Conservation (phyloP, 495 filamentous ascomycete genomes). For the Podospora tetraspora region DNA sequence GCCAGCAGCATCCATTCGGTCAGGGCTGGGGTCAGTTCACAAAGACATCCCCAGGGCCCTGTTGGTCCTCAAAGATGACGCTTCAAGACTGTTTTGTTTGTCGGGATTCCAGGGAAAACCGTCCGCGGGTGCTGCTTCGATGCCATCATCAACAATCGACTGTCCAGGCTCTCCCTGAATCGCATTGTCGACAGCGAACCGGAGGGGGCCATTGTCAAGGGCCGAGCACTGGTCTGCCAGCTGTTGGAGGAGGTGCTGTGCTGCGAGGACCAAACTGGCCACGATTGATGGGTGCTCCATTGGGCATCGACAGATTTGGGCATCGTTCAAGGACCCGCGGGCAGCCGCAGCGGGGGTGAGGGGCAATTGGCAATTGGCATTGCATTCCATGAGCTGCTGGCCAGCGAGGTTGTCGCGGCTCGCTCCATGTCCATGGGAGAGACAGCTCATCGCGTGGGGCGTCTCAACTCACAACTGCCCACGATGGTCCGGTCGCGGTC, state of each 20-base stretch:
- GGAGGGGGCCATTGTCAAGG: not conserved
- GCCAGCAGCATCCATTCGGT: not conserved
- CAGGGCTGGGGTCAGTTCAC: not conserved
- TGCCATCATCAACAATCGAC: not conserved
- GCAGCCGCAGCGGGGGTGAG: not conserved
- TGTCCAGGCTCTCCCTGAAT: not conserved
- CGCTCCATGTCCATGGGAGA: constrained; percentile 2
- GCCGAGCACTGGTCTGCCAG: constrained; percentile 7
- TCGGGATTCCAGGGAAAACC: not conserved
- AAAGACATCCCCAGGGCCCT: not conserved
- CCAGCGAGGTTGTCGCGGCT: constrained; percentile 1
- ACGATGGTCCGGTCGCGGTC: not conserved
- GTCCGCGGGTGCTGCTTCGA: not conserved
- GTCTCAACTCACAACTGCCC: not conserved
- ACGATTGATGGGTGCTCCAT: constrained; percentile 28
- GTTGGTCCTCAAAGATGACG: not conserved
- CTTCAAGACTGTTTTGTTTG: not conserved
- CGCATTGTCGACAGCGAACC: not conserved
- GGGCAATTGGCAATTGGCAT: constrained; percentile 3
- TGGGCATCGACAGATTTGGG: constrained; percentile 28
- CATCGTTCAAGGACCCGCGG: constrained; percentile 5
- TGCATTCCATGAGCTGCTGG: not conserved
- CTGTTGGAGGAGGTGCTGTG: not conserved
- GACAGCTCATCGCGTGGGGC: constrained; percentile 22
- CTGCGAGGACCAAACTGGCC: constrained; percentile 5